Conservation (phyloP, 805 yeast genomes). For the Candida glaebosa region DNA sequence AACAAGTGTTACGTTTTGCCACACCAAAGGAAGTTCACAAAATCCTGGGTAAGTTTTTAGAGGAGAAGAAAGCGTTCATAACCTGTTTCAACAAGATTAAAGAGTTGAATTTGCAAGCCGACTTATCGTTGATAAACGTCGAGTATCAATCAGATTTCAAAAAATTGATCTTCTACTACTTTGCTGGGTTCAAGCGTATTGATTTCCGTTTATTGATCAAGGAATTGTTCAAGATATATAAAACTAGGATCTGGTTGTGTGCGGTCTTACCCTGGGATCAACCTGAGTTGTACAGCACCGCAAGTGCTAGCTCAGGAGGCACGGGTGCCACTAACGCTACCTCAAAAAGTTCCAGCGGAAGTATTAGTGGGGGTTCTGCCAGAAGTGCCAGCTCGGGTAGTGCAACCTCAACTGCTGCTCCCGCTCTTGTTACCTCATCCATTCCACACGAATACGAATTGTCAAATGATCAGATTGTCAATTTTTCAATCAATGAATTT, state of each 20-base stretch:
- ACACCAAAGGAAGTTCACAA: constrained; percentile 66
- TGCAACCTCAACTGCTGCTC: not conserved
- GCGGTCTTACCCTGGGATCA: constrained; percentile 41
- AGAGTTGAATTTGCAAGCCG: constrained; percentile 45
- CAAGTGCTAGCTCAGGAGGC: too few relatives aligned
- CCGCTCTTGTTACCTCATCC: not conserved
- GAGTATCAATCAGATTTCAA: constrained; percentile 45
- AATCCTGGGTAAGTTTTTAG: constrained; percentile 59
- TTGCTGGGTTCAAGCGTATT: constrained; percentile 43
- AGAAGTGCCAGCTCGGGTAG: too few relatives aligned
- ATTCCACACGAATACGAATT: constrained; percentile 39
- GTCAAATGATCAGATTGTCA: constrained; percentile 36
- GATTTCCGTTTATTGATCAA: constrained; percentile 43
- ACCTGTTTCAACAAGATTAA: constrained; percentile 52
- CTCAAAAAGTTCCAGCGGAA: too few relatives aligned
- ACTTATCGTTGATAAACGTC: constrained; percentile 41
- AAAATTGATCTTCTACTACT: constrained; percentile 43
- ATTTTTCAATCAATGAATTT: constrained; percentile 44
- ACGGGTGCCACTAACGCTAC: too few relatives aligned
- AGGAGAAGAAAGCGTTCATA: constrained; percentile 68
- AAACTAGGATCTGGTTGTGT: constrained; percentile 47
- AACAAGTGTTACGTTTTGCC: constrained; percentile 74
- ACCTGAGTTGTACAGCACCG: constrained; percentile 26
- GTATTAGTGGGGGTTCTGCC: too few relatives aligned
- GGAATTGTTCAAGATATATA: constrained; percentile 43